These are phyloP conservation scores for Mycena indigotica DNA, from an alignment of 768 basidiomycete genomes.

Conservation along the genomic window DNA sequence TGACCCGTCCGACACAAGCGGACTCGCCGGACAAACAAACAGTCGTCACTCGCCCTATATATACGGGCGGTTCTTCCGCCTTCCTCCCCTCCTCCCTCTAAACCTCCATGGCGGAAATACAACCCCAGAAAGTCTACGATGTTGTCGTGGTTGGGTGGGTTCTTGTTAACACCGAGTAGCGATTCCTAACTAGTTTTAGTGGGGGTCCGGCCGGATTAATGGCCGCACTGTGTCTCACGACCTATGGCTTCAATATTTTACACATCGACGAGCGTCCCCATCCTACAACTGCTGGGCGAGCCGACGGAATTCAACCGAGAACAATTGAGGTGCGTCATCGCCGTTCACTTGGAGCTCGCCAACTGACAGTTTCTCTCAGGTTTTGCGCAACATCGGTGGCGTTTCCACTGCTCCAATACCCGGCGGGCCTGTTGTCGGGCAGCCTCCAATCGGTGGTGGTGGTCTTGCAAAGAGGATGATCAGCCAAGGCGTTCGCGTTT, in stretches of 20 bases:
- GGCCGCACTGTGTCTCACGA: conserved; percentile 24
- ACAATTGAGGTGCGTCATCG: conserved; percentile 42
- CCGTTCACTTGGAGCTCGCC: background rate
- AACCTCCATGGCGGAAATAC: conserved; percentile 9
- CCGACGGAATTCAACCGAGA: conserved; percentile 58
- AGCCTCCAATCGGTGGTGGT: conserved; percentile 16
- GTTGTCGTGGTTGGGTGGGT: conserved; percentile 23
- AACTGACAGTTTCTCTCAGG: conserved; percentile 1
- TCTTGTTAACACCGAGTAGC: background rate
- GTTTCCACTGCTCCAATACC: conserved; percentile 17
- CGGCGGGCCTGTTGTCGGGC: conserved; percentile 11
- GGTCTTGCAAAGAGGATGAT: conserved; percentile 24
- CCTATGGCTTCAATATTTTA: conserved; percentile 21
- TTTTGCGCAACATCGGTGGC: conserved; percentile 23
- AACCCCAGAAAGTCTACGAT: conserved; percentile 19
- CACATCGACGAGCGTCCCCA: conserved; percentile 23
- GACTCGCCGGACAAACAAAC: conserved; percentile 16
- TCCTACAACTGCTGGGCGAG: conserved; percentile 45
- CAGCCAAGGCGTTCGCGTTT: conserved; percentile 19
- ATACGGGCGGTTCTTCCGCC: background rate
- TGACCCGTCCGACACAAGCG: background rate
- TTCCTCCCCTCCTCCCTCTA: background rate
- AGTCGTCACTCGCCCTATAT: background rate
- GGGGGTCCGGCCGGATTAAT: conserved; percentile 22
- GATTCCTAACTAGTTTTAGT: background rate